Evolutionary conservation across 352 stramenopile species (phyloP).

Genomic region (Phytophthora rubi): DNA sequence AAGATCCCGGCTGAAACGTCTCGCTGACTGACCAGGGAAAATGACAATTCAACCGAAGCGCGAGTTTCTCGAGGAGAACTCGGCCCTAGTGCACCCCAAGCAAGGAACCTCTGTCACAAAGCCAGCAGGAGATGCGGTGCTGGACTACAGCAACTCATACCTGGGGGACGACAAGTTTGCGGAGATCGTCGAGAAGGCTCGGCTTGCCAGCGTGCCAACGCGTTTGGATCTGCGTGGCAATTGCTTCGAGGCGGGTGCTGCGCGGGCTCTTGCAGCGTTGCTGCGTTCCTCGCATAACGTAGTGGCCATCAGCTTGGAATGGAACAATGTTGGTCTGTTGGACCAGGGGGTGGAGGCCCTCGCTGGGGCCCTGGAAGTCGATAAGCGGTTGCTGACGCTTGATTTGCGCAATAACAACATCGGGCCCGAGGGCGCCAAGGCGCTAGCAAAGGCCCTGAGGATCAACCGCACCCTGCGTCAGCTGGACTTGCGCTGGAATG

Average conservation of each 20-base stretch:
- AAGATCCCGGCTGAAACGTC: constrained; percentile 13
- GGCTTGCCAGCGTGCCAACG: constrained; percentile 45
- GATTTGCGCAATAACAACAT: constrained; percentile 91
- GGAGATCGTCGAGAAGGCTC: constrained; percentile 58
- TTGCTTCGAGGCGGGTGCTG: constrained; percentile 71
- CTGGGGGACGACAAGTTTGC: constrained; percentile 70
- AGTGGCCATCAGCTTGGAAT: constrained; percentile 75
- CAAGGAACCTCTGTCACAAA: background rate
- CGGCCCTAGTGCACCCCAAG: constrained; percentile 16
- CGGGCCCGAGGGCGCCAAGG: constrained; percentile 66
- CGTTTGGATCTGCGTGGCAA: constrained; percentile 77
- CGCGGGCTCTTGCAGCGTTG: constrained; percentile 56
- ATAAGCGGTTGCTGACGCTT: constrained; percentile 66
- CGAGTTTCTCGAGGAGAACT: constrained; percentile 17
- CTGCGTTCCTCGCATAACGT: constrained; percentile 61
- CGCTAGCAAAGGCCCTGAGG: constrained; percentile 59
- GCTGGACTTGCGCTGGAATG: constrained; percentile 86
- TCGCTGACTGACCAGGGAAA: background rate
- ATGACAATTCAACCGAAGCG: constrained; percentile 30
- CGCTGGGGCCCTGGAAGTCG: constrained; percentile 62
- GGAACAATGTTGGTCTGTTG: constrained; percentile 85
- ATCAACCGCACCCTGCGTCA: constrained; percentile 73
- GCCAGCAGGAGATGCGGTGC: constrained; percentile 20
- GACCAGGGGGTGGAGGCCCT: constrained; percentile 76
- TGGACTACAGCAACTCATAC: constrained; percentile 84